phyloP scores from a whole-genome alignment of 352 stramenopile species.

The Globisporangium perplexum region DNA sequence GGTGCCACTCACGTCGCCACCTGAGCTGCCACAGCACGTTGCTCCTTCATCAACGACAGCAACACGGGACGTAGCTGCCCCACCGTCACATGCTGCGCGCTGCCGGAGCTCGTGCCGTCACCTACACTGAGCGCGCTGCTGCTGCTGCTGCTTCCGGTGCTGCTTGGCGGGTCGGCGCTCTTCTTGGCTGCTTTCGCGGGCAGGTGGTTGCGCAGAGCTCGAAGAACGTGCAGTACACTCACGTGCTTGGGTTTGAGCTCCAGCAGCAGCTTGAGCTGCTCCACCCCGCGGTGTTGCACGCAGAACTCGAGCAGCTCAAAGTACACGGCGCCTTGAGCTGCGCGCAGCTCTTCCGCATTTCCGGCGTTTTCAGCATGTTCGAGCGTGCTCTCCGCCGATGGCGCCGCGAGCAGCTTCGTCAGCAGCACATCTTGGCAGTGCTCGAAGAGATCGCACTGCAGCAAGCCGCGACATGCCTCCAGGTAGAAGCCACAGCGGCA shows the following conservation, averaged over 20 bases:
- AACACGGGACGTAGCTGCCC: slow-evolving; percentile 41
- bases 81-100: slow-evolving; percentile 33
- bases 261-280: slow-evolving; percentile 43
- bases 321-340: slow-evolving; percentile 35
- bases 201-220: slow-evolving; percentile 33
- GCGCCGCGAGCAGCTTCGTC: slow-evolving; percentile 5
- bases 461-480: slow-evolving; percentile 53
- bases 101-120: background rate
- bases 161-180: background rate
- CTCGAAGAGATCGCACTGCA: slow-evolving; percentile 60
- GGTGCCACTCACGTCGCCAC: background rate
- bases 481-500: slow-evolving; percentile 39
- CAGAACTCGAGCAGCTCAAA: slow-evolving; percentile 67
- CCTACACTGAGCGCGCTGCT: background rate
- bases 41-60: slow-evolving; percentile 33
- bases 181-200: slow-evolving; percentile 12
- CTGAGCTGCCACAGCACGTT: slow-evolving; percentile 4
- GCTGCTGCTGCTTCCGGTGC: background rate
- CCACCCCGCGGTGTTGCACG: slow-evolving; percentile 32
- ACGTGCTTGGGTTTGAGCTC: slow-evolving; percentile 49
- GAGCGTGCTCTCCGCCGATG: background rate
- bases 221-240: slow-evolving; percentile 49
- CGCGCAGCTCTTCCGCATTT: slow-evolving; percentile 6
- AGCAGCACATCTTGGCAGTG: slow-evolving; percentile 42
- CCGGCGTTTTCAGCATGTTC: slow-evolving; percentile 8